These are phyloP conservation scores for Corylus heterophylla DNA, from an alignment of 306 rosid species.

Conservation along the genomic window DNA sequence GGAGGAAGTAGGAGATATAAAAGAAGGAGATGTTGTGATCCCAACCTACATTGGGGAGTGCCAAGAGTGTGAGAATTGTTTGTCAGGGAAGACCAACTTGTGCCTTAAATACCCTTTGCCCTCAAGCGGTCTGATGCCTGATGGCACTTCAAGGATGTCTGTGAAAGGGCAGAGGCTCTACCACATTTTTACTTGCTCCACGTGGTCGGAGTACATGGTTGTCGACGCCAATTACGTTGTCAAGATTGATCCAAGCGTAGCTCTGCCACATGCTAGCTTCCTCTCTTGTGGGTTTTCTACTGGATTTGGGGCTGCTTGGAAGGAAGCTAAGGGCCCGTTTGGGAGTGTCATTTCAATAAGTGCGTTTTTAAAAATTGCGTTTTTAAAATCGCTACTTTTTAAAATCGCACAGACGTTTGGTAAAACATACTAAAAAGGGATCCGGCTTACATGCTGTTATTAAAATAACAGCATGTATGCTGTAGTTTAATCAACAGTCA, in stretches of 20 bases:
- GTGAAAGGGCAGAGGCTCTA: slow-evolving; percentile 20
- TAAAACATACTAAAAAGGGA: too few species aligned
- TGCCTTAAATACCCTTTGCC: slow-evolving; percentile 32
- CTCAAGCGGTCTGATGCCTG: slow-evolving; percentile 17
- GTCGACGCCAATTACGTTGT: slow-evolving; percentile 18
- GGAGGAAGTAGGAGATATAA: slow-evolving; percentile 19
- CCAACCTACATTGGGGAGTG: slow-evolving; percentile 37
- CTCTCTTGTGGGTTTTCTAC: slow-evolving; percentile 45
- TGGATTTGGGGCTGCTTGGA: slow-evolving; percentile 46
- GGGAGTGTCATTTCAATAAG: too few species aligned
- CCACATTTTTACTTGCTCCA: slow-evolving; percentile 32
- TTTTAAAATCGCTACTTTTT: too few species aligned
- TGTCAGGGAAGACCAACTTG: slow-evolving; percentile 25
- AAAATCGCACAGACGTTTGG: too few species aligned
- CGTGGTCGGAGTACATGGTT: slow-evolving; percentile 43
- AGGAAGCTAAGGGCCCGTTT: too few species aligned
- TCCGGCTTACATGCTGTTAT: too few species aligned
- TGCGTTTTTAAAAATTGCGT: too few species aligned
- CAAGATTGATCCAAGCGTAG: slow-evolving; percentile 21
- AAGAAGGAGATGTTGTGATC: slow-evolving; percentile 38
- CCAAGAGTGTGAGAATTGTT: slow-evolving; percentile 34
- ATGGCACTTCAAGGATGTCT: slow-evolving; percentile 30
- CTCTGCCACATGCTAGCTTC: slow-evolving; percentile 32
- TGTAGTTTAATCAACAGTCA: too few species aligned
- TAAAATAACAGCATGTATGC: too few species aligned